These are phyloP conservation scores for Echinosophora koreensis DNA, from an alignment of 306 rosid species.

Conservation along the genomic window DNA sequence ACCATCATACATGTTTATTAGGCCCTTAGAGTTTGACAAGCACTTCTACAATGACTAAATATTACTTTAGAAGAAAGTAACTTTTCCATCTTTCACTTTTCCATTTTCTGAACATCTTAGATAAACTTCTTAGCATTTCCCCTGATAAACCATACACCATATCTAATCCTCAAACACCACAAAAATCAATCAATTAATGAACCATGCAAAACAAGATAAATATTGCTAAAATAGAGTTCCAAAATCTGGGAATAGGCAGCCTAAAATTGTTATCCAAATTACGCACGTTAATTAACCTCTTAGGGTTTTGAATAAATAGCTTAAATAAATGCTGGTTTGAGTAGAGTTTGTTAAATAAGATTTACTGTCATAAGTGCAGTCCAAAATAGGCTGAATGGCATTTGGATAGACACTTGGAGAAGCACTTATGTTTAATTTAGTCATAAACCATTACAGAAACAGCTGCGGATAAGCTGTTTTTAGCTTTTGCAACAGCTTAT, in stretches of 20 bases:
- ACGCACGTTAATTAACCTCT: not conserved
- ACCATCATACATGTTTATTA: not conserved
- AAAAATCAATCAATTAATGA: not conserved
- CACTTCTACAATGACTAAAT: not conserved
- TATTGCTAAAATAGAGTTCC: slow-evolving; percentile 1
- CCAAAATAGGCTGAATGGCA: too few species aligned
- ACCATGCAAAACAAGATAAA: not conserved
- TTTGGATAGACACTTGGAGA: too few species aligned
- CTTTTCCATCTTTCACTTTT: not conserved
- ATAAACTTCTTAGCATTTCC: not conserved
- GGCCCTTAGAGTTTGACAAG: not conserved
- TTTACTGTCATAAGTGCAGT: too few species aligned
- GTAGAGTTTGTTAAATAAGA: too few species aligned
- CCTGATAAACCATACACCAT: not conserved
- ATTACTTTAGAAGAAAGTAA: not conserved
- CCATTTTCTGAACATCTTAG: not conserved
- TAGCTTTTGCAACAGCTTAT: too few species aligned
- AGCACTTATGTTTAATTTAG: too few species aligned
- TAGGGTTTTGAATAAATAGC: too few species aligned
- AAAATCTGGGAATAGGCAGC: not conserved
- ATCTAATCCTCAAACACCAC: not conserved
- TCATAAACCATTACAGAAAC: too few species aligned
- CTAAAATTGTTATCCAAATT: not conserved
- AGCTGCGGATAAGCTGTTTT: too few species aligned
- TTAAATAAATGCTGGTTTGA: too few species aligned